Percentiles rank a stretch among this genome's conserved stretches.
Conservation (phyloP, 768 basidiomycete species). For the Amanita rubescens region DNA sequence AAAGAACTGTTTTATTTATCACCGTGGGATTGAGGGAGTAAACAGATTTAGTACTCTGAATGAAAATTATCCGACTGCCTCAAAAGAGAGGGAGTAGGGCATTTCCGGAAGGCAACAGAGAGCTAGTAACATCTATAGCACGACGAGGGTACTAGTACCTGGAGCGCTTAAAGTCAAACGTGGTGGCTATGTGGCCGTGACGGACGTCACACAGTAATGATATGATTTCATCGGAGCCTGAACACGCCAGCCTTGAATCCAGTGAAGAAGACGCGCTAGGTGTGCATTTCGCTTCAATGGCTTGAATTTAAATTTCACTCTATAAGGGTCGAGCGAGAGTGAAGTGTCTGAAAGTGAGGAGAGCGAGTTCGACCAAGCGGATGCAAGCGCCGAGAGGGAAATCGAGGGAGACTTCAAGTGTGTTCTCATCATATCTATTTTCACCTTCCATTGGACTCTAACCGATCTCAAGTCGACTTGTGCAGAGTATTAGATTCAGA, state of each 20-base stretch:
- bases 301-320: neutral
- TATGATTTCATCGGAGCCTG: neutral
- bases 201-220: too few relatives aligned
- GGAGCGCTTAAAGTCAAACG: too few relatives aligned
- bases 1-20: too few relatives aligned
- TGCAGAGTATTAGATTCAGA: conserved; percentile 53
- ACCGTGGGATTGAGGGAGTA: too few relatives aligned
- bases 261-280: conserved; percentile 16
- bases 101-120: too few relatives aligned
- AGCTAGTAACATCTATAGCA: too few relatives aligned
- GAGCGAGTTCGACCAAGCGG: conserved; percentile 13
- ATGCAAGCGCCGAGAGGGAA: conserved; percentile 33
- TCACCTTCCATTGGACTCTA: neutral
- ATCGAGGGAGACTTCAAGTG: conserved; percentile 59
- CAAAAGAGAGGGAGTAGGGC: too few relatives aligned
- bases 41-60: too few relatives aligned
- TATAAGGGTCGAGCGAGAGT: conserved; percentile 9
- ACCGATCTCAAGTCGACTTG: conserved; percentile 45
- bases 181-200: too few relatives aligned
- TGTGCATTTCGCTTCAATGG: conserved; percentile 8
- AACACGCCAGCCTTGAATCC: neutral
- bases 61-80: too few relatives aligned
- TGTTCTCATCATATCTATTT: conserved; percentile 12
- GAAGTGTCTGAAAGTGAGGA: conserved; percentile 11
- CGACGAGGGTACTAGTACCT: too few relatives aligned